These are phyloP conservation scores for Aspergillus panamensis DNA, from an alignment of 495 filamentous ascomycete genomes.

Conservation along the genomic window DNA sequence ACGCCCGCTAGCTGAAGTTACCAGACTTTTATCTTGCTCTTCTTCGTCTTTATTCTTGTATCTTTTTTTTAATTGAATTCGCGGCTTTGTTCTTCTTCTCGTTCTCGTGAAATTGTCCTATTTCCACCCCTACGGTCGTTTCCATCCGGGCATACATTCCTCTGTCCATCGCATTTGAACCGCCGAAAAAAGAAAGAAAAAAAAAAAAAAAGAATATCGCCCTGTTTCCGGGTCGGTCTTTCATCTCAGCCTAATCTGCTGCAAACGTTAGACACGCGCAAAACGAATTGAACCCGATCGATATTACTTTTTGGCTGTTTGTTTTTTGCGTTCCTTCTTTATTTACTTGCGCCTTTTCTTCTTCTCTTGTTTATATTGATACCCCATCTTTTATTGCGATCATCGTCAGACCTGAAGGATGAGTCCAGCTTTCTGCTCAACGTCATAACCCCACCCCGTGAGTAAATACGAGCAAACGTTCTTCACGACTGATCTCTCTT, in stretches of 20 bases:
- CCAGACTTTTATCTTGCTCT: neutral
- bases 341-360: slow-evolving; percentile 15
- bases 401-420: slow-evolving; percentile 13
- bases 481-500: slow-evolving; percentile 1
- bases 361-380: slow-evolving; percentile 13
- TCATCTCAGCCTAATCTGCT: slow-evolving; percentile 4
- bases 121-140: slow-evolving; percentile 1
- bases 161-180: neutral
- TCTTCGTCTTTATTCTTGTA: neutral
- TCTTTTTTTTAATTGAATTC: neutral
- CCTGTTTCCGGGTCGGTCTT: slow-evolving; percentile 8
- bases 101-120: neutral
- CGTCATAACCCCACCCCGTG: slow-evolving; percentile 9
- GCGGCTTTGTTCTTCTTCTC: neutral
- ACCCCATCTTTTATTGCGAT: slow-evolving; percentile 8
- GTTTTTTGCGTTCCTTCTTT: slow-evolving; percentile 6
- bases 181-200: neutral
- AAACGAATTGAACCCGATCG: neutral
- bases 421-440: slow-evolving; percentile 7
- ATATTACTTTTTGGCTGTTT: slow-evolving; percentile 1
- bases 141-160: neutral
- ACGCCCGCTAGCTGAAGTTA: neutral
- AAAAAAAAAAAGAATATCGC: neutral
- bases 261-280: slow-evolving; percentile 12
- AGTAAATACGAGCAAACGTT: slow-evolving; percentile 4